Base-by-base conservation (phyloP, 2,329 filamentous ascomycete species). In the Colletotrichum sp. region DNA sequence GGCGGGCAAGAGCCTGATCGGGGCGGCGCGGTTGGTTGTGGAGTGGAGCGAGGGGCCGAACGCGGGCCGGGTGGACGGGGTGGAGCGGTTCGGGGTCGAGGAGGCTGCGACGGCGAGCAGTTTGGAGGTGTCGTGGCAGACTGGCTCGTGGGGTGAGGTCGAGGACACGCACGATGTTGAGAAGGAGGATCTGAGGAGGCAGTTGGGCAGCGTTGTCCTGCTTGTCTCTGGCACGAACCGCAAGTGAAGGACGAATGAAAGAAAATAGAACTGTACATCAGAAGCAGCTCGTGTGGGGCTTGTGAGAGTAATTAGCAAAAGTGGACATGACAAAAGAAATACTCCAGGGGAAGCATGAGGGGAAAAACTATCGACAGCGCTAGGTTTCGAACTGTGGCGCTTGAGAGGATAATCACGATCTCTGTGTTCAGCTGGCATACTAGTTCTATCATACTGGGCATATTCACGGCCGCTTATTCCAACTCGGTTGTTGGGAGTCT, bases 121-220 rank as follows among this genome's bases (percentile, higher is more conserved):
- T 80, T 83, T 97, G 56, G 97, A 99, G 87, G 95, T 98, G 18
- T 89, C 92, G 78, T 98, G 95, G 93, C 97, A 99, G 89, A 97
- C 93, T 1, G 88, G 91, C 32, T 93, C 94, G 85, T 98, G 97
- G 96, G 97, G 97, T 10, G 96, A 98, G 88, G 97, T 99, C 1
- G 97, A 99, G 84, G 96, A 99, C 85, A 98, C 96, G 32, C 97
- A 99, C 85, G 97, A 99, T 87, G 97, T 99, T 1, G 94, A 98
- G 80, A 94, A 93, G 84, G 96, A 98, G 84, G 97, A 99, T 84
- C 80, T 98, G 78, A 91, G 92, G 82, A 90, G 96, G 80, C 97
- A 98, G 86, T 86, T 98, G 75, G 97, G 96, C 16, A 97, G 95
- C 83, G 94, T 95, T 13, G 89, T 98, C 18, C 83, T 98, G 81